Evolutionary conservation across 2,329 filamentous ascomycete species (phyloP).

Genomic region (Colletotrichum liriopes): DNA sequence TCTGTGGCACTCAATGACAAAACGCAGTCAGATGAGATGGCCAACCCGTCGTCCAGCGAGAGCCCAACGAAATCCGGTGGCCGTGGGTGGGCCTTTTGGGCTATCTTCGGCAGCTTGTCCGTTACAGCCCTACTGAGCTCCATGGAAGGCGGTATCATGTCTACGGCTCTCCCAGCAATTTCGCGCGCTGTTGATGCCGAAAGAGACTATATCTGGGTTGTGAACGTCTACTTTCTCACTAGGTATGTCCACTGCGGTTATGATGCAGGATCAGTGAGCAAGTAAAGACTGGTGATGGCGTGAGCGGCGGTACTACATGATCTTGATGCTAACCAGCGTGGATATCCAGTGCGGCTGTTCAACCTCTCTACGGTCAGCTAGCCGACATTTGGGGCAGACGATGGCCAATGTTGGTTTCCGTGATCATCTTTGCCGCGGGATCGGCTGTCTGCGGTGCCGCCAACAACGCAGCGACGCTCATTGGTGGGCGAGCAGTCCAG

Average conservation of each 20-base stretch:
- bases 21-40: neutral
- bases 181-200: conserved; percentile 44
- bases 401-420: conserved; percentile 39
- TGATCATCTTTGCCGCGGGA: conserved; percentile 44
- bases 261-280: neutral
- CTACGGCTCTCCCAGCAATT: conserved; percentile 51
- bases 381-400: conserved; percentile 48
- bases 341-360: conserved; percentile 44
- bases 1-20: neutral
- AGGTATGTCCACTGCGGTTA: neutral
- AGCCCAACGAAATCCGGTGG: neutral
- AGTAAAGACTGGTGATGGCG: neutral
- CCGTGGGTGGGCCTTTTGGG: conserved; percentile 8
- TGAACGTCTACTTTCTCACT: conserved; percentile 11
- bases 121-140: conserved; percentile 47
- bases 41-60: neutral
- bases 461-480: neutral
- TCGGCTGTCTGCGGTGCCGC: neutral
- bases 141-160: conserved; percentile 49
- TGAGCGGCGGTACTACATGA: neutral
- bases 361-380: conserved; percentile 48
- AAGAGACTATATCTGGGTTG: conserved; percentile 47
- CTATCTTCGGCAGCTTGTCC: conserved; percentile 44
- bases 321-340: neutral
- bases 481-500: neutral